phyloP scores from a whole-genome alignment of 305 asterid genomes.

The Andrographis paniculata region DNA sequence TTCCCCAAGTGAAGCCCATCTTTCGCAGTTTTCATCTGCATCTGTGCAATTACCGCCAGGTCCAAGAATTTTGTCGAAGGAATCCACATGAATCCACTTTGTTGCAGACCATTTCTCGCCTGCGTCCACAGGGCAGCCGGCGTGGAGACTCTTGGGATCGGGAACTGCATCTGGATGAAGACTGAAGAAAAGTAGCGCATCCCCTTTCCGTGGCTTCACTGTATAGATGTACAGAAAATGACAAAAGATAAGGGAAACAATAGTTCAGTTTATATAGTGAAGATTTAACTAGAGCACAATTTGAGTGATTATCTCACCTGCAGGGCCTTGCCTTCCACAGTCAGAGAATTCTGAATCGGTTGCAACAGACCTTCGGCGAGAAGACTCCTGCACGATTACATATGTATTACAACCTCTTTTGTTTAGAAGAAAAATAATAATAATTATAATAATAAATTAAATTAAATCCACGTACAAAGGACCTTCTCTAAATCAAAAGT shows the following conservation, averaged over 20 bases:
- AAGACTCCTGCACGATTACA: slow-evolving; percentile 42
- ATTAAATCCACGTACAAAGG: too few relatives aligned
- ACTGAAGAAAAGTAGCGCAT: slow-evolving; percentile 86
- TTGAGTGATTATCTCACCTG: slow-evolving; percentile 46
- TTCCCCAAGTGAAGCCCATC: slow-evolving; percentile 96
- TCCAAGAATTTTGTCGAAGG: slow-evolving; percentile 60
- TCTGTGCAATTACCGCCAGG: slow-evolving; percentile 48
- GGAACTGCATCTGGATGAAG: slow-evolving; percentile 66
- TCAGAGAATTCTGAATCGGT: slow-evolving; percentile 59
- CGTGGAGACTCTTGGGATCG: slow-evolving; percentile 78
- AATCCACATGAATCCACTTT: slow-evolving; percentile 92
- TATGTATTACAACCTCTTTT: slow-evolving; percentile 1
- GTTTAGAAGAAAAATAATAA: too few relatives aligned
- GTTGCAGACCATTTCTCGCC: slow-evolving; percentile 99
- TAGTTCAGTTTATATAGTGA: slow-evolving; percentile 9
- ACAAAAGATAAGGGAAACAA: not conserved
- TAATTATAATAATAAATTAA: too few relatives aligned
- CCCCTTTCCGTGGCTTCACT: slow-evolving; percentile 95
- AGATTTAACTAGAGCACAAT: slow-evolving; percentile 1
- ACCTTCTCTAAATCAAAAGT: too few relatives aligned
- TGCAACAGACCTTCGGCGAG: slow-evolving; percentile 62
- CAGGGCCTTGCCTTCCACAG: slow-evolving; percentile 82
- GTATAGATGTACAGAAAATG: slow-evolving; percentile 12
- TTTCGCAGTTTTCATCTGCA: slow-evolving; percentile 52
- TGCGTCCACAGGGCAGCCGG: slow-evolving; percentile 88